Base-by-base conservation (phyloP, 2,329 filamentous ascomycete genomes). In the Cytospora leucostoma region DNA sequence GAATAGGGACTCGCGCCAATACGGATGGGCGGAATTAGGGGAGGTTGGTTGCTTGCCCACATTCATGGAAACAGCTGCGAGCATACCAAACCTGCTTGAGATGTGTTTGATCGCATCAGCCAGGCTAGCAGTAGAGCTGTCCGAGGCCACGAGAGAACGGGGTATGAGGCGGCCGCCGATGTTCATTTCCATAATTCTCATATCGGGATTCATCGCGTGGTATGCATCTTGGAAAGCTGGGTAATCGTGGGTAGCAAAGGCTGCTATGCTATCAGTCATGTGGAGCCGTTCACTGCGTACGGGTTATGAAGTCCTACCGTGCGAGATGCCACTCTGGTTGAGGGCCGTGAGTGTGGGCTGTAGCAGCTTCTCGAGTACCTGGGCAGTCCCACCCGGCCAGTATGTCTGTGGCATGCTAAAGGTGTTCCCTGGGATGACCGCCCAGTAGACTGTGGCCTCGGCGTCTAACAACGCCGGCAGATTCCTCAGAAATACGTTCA, bases 91-190 rank as follows among this genome's bases (percentile, higher is more conserved):
- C 15, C 52, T 57, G n/a, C 32, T 8, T 19, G 51, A 10, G 7
- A 59, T 59, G 13, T 51, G 4, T 4, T 59, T 12, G 56, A 59
- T 38, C 4, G 47, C 47, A 1, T 6, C 11, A 15, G n/a, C n/a
- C 4, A 59, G 47, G 38, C 8, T 34, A 12, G 34, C 34, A 40
- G 56, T n/a, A 1, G 56, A 51, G 11, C 5, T 32, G 2, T 59
- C 13, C 6, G 56, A 38, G 32, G 56, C 35, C 10, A 33, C 47
- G 27, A 53, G 54, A 15, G 27, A 40, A 1, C 32, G 37, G 4
- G 60, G 60, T n/a, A 62, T 58, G 8, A 62, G 55, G 11, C 55
- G 54, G 49, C 60, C 60, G 17, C 60, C 60, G 11, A 58, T 13
- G 7, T 49, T 62, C 32, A 53, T 21, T 10, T 62, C 54, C 8